Conservation (phyloP, 306 rosid species). For the Cucumis sativus region Cucumber_9930_V3 NC_026655.2:24948501-24949000, state of each 20-base stretch:
- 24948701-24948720: background rate
- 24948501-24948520: background rate
- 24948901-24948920: background rate
- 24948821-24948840: background rate
- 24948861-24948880: background rate
- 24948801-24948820: background rate
- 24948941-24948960: background rate
- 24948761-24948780: background rate
- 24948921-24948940: background rate
- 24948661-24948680: background rate
- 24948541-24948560: background rate
- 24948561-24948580: background rate
- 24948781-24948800: background rate
- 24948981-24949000: background rate
- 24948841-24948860: background rate
- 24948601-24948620: background rate
- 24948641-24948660: background rate
- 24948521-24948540: background rate
- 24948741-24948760: no score
- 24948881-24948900: conserved; percentile 1
- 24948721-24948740: background rate
- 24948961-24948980: background rate
- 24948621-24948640: background rate
- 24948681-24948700: background rate
- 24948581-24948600: background rate